Conservation (phyloP, 164 flowering plant species). For the Kalanchoe fedtschenkoi region DNA sequence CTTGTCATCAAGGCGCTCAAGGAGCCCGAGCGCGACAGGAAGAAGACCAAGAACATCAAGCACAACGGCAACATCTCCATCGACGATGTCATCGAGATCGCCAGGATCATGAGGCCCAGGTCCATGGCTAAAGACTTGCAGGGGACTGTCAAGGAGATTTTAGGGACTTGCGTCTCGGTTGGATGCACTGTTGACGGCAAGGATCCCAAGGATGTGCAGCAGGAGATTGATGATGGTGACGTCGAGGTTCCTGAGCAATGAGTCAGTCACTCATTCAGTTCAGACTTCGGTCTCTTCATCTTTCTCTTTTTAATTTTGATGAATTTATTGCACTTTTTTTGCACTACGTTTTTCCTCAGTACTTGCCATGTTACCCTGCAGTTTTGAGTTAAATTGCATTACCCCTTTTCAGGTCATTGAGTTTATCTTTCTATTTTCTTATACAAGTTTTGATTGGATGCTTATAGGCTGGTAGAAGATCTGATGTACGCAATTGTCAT, state of each 20-base stretch:
- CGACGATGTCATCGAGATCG: constrained; percentile 25
- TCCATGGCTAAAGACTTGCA: constrained; percentile 49
- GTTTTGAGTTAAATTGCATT: no score
- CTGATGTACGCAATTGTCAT: no score
- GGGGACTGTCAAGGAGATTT: constrained; percentile 47
- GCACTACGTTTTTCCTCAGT: no score
- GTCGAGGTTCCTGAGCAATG: constrained; percentile 23
- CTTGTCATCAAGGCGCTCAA: constrained; percentile 49
- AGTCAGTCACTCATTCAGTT: no score
- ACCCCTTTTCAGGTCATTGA: no score
- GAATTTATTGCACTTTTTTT: no score
- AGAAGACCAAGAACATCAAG: constrained; percentile 28
- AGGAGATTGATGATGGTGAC: constrained; percentile 41
- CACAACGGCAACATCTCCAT: constrained; percentile 27
- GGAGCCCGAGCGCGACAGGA: constrained; percentile 51
- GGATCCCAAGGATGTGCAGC: constrained; percentile 37
- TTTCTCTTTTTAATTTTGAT: no score
- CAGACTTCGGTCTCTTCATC: no score
- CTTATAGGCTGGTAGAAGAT: no score
- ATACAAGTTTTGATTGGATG: no score
- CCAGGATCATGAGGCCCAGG: constrained; percentile 36
- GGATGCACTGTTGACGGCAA: constrained; percentile 26
- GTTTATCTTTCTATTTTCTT: no score
- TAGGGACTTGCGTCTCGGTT: constrained; percentile 51
- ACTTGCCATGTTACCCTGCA: no score